Evolutionary conservation across 1,284 basidiomycete genomes (phyloP), one percentile per base, ranked within the genome.

Genomic region (Puccinia polysora): DNA sequence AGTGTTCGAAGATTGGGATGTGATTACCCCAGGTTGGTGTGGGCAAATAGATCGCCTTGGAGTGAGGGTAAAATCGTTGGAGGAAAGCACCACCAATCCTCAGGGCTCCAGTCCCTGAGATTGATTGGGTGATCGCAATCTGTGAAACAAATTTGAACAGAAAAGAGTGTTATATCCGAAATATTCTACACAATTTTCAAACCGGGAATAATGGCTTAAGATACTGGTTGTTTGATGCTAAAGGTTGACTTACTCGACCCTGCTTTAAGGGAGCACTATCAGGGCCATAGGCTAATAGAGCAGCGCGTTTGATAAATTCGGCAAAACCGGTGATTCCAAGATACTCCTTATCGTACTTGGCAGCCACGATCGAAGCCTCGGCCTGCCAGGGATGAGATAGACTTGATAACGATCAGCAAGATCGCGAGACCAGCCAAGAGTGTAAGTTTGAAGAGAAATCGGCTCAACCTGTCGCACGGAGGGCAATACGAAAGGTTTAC

Each of bases 21-120:
- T 99, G 95, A 83, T 98, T 98, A 50, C 95, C 95, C 96, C 96
- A 99, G 7, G 94, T 91, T 18, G 96, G 96, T 12, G 84, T 84
- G 50, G 96, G 96, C 67, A 98, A 84, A 83, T 97, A 98, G 81
- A 99, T 91, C 65, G 85, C 83, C 83, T 95, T 97, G 72, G 87
- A 81, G 76, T 89, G 84, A 30, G 92, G 91, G 81, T 93, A 97
- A 83, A 91, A 90, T 62, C 89, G 87, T 23, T 87, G 87, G 70
- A 98, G 82, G 85, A 99, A 98, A 62, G 90, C 90, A 78, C 89
- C 94, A 73, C 91, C 95, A 81, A 98, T 93, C 75, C 96, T 87
- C 74, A 98, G 89, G 36, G 96, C 96, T 78, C 96, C 96, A 23
- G 96, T 99, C 40, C 96, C 96, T 32, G 95, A 97, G 81, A 98